These are phyloP conservation scores for Glutinoglossum americanum DNA, from an alignment of 495 filamentous ascomycete genomes.

Conservation along the genomic window DNA sequence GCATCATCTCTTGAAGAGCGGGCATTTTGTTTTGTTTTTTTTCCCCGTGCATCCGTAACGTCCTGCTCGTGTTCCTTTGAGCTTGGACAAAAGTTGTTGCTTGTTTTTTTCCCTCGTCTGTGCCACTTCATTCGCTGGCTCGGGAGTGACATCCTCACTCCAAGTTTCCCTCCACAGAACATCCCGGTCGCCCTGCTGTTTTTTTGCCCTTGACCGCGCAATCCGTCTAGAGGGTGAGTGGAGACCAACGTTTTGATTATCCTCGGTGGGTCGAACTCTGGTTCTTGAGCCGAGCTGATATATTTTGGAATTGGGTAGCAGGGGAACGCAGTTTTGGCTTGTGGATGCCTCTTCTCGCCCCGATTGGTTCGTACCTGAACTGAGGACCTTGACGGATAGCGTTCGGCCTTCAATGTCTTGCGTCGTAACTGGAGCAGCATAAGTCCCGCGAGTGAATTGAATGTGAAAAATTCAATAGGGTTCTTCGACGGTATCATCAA, in stretches of 20 bases:
- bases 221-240: too few species aligned
- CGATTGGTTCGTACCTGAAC: background rate
- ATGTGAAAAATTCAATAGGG: background rate
- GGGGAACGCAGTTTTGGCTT: background rate
- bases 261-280: background rate
- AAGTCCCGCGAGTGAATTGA: background rate
- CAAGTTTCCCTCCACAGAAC: too few species aligned
- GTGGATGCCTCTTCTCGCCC: background rate
- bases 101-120: too few species aligned
- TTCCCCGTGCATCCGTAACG: background rate
- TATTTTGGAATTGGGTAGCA: background rate
- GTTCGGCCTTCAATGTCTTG: background rate
- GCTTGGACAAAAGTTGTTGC: too few species aligned
- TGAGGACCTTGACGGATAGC: background rate
- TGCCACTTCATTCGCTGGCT: background rate
- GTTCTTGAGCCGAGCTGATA: background rate
- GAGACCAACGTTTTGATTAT: too few species aligned
- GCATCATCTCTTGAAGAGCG: background rate
- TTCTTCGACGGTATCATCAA: background rate
- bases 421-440: background rate
- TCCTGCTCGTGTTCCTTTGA: background rate
- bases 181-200: too few species aligned
- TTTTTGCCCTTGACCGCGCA: too few species aligned
- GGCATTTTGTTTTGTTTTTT: background rate
- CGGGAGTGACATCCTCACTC: background rate